Evolutionary conservation across 257 asterid species (phyloP).

Genomic region (Hygrophila difformis): DNA sequence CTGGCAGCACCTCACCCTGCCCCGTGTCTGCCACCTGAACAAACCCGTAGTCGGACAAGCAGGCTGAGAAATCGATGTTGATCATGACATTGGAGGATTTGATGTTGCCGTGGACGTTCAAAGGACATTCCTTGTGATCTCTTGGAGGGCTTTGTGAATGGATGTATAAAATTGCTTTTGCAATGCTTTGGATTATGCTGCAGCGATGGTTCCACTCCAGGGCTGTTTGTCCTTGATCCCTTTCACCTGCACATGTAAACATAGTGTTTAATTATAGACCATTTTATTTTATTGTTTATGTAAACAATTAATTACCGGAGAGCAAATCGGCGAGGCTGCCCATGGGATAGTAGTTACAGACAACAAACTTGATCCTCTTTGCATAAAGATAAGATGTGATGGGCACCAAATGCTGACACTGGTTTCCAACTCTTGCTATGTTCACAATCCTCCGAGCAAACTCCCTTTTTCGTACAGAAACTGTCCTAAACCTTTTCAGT

Average conservation of each 20-base stretch:
- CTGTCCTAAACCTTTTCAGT: constrained; percentile 39
- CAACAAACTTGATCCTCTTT: constrained; percentile 55
- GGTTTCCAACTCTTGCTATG: constrained; percentile 25
- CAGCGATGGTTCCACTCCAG: constrained; percentile 42
- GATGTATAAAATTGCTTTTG: constrained; percentile 37
- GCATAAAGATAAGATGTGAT: constrained; percentile 40
- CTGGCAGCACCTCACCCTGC: constrained; percentile 14
- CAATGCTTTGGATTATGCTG: constrained; percentile 26
- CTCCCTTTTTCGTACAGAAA: constrained; percentile 25
- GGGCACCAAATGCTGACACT: constrained; percentile 38
- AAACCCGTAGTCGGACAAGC: constrained; percentile 40
- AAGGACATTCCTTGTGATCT: constrained; percentile 24
- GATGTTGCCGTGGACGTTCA: constrained; percentile 50
- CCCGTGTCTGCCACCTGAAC: constrained; percentile 33
- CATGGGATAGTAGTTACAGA: constrained; percentile 51
- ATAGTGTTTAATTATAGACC: background rate
- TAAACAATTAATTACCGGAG: constrained; percentile 19
- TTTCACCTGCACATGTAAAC: constrained; percentile 23
- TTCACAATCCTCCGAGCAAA: constrained; percentile 39
- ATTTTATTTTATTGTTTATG: no score
- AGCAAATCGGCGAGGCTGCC: constrained; percentile 57
- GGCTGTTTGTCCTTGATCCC: constrained; percentile 41
- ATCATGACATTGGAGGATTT: constrained; percentile 48
- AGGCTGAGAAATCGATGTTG: constrained; percentile 40
- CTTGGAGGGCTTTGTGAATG: constrained; percentile 34